phyloP scores from a whole-genome alignment of 2,329 filamentous ascomycete genomes.

The Aureobasidium leucospermi region DNA sequence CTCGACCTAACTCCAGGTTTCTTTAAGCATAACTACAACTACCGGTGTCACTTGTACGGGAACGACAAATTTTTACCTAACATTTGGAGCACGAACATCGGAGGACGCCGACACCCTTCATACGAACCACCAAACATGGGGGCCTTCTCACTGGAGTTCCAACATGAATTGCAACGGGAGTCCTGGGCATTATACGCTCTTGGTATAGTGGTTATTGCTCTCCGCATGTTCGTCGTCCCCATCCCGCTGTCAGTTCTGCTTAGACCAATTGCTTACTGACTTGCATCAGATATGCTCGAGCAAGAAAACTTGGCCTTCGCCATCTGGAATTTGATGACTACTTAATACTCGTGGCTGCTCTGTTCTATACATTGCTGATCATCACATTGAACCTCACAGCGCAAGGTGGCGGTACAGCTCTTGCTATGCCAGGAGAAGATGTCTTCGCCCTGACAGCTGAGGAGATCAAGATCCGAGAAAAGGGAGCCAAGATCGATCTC shows the following conservation, averaged over 20 bases:
- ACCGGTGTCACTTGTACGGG: neutral
- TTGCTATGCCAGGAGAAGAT: constrained; percentile 25
- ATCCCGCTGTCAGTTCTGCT: neutral
- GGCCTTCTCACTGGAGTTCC: constrained; percentile 13
- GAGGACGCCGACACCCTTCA: neutral
- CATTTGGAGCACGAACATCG: neutral
- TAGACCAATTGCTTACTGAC: constrained; percentile 2
- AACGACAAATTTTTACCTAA: constrained; percentile 5
- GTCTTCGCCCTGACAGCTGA: constrained; percentile 27
- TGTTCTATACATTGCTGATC: constrained; percentile 35
- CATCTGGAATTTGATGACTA: constrained; percentile 51
- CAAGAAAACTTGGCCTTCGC: constrained; percentile 24
- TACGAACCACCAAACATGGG: neutral
- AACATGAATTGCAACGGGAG: constrained; percentile 11
- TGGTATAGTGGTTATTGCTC: constrained; percentile 14
- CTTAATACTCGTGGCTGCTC: constrained; percentile 43
- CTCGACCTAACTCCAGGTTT: constrained; percentile 9
- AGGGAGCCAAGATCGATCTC: constrained; percentile 39
- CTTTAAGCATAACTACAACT: constrained; percentile 6
- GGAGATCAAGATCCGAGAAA: constrained; percentile 32
- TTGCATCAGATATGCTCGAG: constrained; percentile 13
- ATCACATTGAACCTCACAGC: constrained; percentile 36
- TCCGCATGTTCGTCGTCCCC: constrained; percentile 11
- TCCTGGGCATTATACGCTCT: constrained; percentile 15
- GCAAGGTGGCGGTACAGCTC: constrained; percentile 36